Conservation (phyloP, 1,284 basidiomycete species). For the Microbotryomycetes sp. region DNA sequence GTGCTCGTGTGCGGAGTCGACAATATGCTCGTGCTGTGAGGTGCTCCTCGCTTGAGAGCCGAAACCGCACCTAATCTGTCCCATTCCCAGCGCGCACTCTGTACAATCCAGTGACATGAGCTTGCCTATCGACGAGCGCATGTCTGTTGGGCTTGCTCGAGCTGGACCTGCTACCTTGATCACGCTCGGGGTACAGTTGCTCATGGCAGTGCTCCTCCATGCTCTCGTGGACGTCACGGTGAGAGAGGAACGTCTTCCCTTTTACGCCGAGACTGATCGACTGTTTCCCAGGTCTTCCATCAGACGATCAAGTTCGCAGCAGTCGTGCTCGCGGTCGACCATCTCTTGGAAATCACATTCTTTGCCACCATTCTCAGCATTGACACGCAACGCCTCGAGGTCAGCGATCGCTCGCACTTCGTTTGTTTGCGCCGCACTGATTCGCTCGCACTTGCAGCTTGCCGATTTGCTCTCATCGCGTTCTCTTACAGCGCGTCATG, state of each 20-base stretch:
- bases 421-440: no score
- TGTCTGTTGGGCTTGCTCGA: constrained; percentile 76
- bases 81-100: constrained; percentile 54
- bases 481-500: constrained; percentile 43
- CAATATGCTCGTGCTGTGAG: constrained; percentile 80
- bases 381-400: constrained; percentile 81
- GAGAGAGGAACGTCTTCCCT: no score
- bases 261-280: neutral
- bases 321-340: constrained; percentile 89
- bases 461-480: constrained; percentile 68
- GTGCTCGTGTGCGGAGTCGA: constrained; percentile 93
- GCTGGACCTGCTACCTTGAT: constrained; percentile 86
- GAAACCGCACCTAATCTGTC: constrained; percentile 4
- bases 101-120: constrained; percentile 83
- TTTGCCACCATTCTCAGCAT: constrained; percentile 84
- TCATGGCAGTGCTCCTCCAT: constrained; percentile 69
- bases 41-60: neutral
- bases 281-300: constrained; percentile 72
- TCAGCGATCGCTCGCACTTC: constrained; percentile 39
- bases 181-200: constrained; percentile 75
- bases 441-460: constrained; percentile 48
- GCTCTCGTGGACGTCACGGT: constrained; percentile 48
- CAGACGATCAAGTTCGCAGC: constrained; percentile 93
- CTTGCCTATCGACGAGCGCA: constrained; percentile 82
- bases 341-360: constrained; percentile 88